Conservation (phyloP, 805 yeast species). For the Pichia thaimueangensis region DNA sequence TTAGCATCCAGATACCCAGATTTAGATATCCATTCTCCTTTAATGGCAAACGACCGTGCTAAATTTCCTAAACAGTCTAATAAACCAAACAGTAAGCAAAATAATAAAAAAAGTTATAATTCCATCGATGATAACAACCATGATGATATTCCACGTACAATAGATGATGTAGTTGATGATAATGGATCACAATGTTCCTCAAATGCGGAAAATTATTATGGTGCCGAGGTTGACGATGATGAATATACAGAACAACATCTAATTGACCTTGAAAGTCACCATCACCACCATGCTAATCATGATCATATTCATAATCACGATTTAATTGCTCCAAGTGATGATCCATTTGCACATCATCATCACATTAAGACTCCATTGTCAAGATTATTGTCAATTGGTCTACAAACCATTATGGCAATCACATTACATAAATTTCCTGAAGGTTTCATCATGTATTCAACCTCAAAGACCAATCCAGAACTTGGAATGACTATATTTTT, state of each 20-base stretch:
- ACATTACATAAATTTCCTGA: constrained; percentile 91
- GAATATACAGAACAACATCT: background rate
- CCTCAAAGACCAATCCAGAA: constrained; percentile 57
- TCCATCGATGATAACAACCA: background rate
- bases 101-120: too few species aligned
- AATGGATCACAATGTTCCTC: background rate
- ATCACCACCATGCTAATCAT: constrained; percentile 8
- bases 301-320: background rate
- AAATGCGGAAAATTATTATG: background rate
- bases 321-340: background rate
- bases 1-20: constrained; percentile 26
- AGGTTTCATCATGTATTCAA: constrained; percentile 84
- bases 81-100: too few species aligned
- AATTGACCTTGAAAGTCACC: background rate
- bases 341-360: constrained; percentile 46
- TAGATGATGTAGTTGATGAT: background rate
- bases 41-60: constrained; percentile 8
- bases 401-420: constrained; percentile 85
- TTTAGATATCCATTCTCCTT: constrained; percentile 28
- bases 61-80: background rate
- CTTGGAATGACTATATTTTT: constrained; percentile 77
- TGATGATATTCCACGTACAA: background rate
- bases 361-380: constrained; percentile 73
- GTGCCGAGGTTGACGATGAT: background rate
- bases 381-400: constrained; percentile 74